Base-by-base conservation (phyloP, 2,329 filamentous ascomycete genomes). In the Phaeophleospora eucalypticola region DNA sequence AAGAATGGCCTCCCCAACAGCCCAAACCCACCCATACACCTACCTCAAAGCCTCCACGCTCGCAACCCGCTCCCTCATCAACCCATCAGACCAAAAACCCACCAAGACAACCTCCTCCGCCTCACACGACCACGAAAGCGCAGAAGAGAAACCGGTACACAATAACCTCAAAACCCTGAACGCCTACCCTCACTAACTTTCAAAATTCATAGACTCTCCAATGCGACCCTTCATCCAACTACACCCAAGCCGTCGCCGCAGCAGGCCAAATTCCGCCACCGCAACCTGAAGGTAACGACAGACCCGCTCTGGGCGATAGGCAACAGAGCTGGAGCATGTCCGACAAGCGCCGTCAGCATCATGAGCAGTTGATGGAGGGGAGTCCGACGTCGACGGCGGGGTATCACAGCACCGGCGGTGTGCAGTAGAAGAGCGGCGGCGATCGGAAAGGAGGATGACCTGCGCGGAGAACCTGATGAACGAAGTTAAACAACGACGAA, bases 321-420 rank as follows among this genome's bases (percentile, higher is more conserved):
- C 47, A 57, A 45, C 61, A 58, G 45, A 64, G 60, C 44, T 66
- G 58, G 54, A 61, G 56, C 39, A 49, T 52, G 52, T 47, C 50
- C 12, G 63, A 67, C 41, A 50, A 55, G 52, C 65, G 62, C 54
- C 53, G 65, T 6, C 49, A 56, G 18, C 44, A 54, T 39, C 60
- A 62, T 52, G 60, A 62, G 53, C 45, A 53, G 36, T 54, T 62
- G 48, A 41, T 65, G 34, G 54, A 35, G 14, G 41, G 34, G 21
- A 20, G 39, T 36, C 14, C 16, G 52, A 41, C 36, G 48, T 43
- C 32, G 45, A 44, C 14, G 21, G 29, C 19, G n/a, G 45, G 41
- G 18, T 46, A 49, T 41, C 27, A 34, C 19, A 46, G 36, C 17
- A 44, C 36, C 21, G 19, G 3, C 20, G 35, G 18, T 18, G n/a